Base-by-base conservation (phyloP, 352 stramenopile species). In the Saprolegnia parasitica region DNA sequence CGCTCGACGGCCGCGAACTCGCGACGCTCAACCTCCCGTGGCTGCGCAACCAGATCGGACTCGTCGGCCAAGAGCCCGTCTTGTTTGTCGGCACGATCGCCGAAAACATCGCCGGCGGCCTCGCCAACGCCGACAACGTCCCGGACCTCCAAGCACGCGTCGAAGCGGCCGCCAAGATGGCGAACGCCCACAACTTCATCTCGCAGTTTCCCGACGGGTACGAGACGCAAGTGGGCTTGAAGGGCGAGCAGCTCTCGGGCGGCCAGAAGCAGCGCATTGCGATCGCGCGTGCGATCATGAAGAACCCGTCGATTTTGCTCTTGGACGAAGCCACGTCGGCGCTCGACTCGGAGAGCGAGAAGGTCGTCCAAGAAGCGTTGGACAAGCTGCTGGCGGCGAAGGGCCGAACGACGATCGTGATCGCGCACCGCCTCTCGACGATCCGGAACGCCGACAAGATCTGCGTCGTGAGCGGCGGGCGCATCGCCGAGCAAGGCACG, bases 361-460 rank as follows among this genome's bases (percentile, higher is more conserved):
- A 86, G 70, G 76, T 93, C 56, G 89, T 96, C 37, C 89, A 96
- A 74, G 74, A 89, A 54, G 85, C 87, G n/a, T 70, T 95, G 32
- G 83, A 95, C 71, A 81, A 84, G 64, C 72, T 87, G 55, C 72
- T 84, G 66, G 75, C 78, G 45, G 64, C 78, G 39, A 81, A 86
- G 56, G 72, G 73, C 0, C 82, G 81, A 9, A 98, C 93, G 21
- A 97, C 87, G 23, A 81, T 98, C 61, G 89, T 98, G 55, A 97
- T 97, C 67, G 95, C 94, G 1, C 94, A 98, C 74, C 84, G 95
- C n/a, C 74, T 98, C 37, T 96, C 83, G 56, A 98, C 91, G 2
- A 91, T 98, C 65, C 87, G 91, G 71, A 90, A 96, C 78, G 95
- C 91, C 47, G 91, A 98, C 80, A 85, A 90, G 71, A 98, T 99